Evolutionary conservation across 495 filamentous ascomycete species (phyloP), one percentile per base, ranked within the genome.

Genomic region (Cetradonia linearis): DNA sequence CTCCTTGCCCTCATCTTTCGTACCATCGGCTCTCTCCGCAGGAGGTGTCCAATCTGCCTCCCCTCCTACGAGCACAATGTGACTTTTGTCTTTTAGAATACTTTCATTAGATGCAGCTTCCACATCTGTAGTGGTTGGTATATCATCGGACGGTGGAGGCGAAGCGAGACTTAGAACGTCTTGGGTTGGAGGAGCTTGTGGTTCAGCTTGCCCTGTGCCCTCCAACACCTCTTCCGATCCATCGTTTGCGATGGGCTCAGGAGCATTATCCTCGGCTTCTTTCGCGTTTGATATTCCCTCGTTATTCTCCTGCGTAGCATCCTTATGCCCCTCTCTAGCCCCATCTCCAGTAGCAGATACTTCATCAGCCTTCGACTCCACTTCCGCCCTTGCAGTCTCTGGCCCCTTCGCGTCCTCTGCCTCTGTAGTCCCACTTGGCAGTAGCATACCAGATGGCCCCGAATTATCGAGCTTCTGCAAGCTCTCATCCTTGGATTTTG

Each of bases 331-430:
- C 47, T 63, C 65, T 42, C 23, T 36, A 18, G 58, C 53, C 13
- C 47, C 47, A 18, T 60, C 48, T n/a, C 18, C 48, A 3, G 34
- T 61, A 18, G 16, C 30, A 6, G 62, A 37, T 13, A 61, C 46
- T 2, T 27, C 34, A 20, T 67, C 65, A 8, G 57, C 65, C 33
- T 68, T 66, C 20, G 62, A 59, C 37, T 62, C 53, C 0, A 59
- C 63, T 40, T 46, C 57, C 13, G 58, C 55, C 7, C 46, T 33
- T 8, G 55, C 66, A 33, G 40, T 65, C 40, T 70, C 69, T 5
- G 74, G 67, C 59, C 81, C 71, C 67, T 81, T 79, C 7, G 77
- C 80, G n/a, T 62, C 59, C 27, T 5, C 42, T 8, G 65, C 63
- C 20, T 65, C 65, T 11, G 65, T 67, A 7, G 25, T 62, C 28